Evolutionary conservation across 192 early-diverging fungal genomes (phyloP).

Genomic region (Mortierella alpina): DNA sequence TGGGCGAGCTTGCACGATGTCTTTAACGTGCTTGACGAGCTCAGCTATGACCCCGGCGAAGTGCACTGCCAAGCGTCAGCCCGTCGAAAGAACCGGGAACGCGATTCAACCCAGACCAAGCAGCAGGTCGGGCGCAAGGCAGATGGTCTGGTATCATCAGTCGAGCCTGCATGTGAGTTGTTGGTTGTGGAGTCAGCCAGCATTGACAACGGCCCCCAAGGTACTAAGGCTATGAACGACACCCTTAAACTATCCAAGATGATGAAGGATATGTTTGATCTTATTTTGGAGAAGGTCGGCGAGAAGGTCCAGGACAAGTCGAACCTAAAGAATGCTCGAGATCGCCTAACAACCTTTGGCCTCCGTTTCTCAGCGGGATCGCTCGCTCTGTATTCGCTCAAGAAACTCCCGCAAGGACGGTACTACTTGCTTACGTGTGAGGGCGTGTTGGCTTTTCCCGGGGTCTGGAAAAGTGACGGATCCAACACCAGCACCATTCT

Average conservation of each 20-base stretch:
- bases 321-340: background rate
- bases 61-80: constrained; percentile 4
- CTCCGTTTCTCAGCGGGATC: constrained; percentile 5
- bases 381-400: constrained; percentile 1
- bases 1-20: constrained; percentile 4
- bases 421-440: constrained; percentile 4
- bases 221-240: constrained; percentile 12
- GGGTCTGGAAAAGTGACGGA: background rate
- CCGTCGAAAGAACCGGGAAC: constrained; percentile 10
- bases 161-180: constrained; percentile 1
- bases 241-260: constrained; percentile 8
- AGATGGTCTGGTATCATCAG: constrained; percentile 1
- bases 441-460: constrained; percentile 1
- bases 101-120: constrained; percentile 2
- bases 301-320: background rate
- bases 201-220: constrained; percentile 18
- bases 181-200: constrained; percentile 6
- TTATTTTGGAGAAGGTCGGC: background rate
- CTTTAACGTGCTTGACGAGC: background rate
- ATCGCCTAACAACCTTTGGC: constrained; percentile 7
- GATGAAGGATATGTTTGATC: constrained; percentile 16
- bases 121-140: constrained; percentile 8
- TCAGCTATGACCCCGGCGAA: constrained; percentile 10
- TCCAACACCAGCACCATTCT: constrained; percentile 6
- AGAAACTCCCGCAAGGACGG: background rate